phyloP scores from a whole-genome alignment of 108 stramenopile genomes.

The Skeletonema marinoi region DNA sequence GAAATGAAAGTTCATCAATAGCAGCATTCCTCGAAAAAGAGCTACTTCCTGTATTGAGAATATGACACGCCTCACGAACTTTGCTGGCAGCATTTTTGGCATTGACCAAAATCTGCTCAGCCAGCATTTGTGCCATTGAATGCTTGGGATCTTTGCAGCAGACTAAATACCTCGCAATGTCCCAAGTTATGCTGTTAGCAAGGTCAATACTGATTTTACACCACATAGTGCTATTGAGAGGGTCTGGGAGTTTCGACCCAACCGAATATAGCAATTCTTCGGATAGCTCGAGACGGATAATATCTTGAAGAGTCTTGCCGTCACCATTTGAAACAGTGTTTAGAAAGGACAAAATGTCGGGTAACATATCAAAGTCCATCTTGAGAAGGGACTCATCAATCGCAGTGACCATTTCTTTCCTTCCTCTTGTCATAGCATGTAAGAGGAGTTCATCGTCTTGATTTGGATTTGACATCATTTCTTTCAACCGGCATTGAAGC shows the following conservation, averaged over 20 bases:
- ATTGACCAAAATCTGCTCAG: background rate
- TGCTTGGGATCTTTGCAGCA: background rate
- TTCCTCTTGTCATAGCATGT: background rate
- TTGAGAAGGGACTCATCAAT: background rate
- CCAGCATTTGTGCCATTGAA: background rate
- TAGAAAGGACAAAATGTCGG: background rate
- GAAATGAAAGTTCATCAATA: background rate
- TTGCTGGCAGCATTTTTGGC: background rate
- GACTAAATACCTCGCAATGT: conserved; percentile 7
- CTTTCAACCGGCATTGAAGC: conserved; percentile 12
- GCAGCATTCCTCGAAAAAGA: conserved; percentile 4
- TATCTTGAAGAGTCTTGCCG: background rate
- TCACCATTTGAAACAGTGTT: background rate
- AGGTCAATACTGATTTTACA: conserved; percentile 15
- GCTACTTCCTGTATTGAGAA: background rate
- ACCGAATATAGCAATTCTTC: conserved; percentile 25
- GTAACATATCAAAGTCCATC: background rate
- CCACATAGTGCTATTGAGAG: conserved; percentile 15
- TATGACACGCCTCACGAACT: background rate
- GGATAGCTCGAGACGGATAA: background rate
- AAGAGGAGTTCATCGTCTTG: background rate
- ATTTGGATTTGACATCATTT: background rate
- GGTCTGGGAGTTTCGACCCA: conserved; percentile 3
- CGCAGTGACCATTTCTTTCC: background rate
- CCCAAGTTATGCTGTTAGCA: background rate